A percentile compares a stretch with the other conserved stretches of the same genome.
Evolutionary conservation across 108 stramenopile species (phyloP).

Genomic region (Nitzschia sp.): DNA sequence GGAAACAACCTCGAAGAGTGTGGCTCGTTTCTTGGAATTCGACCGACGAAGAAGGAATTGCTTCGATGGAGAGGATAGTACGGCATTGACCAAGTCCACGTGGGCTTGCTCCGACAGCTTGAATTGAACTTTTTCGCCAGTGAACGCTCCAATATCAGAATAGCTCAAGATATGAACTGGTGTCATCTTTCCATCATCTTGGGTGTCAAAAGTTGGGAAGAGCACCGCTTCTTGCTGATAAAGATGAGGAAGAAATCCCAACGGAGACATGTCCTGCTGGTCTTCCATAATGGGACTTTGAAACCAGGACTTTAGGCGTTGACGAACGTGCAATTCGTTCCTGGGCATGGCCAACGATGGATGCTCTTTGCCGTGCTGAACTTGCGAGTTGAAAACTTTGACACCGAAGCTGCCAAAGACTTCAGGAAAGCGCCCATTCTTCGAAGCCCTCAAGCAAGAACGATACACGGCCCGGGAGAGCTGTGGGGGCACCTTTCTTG

Average conservation of each 20-base stretch:
- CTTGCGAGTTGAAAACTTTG: neutral
- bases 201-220: neutral
- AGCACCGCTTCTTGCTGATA: neutral
- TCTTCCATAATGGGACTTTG: neutral
- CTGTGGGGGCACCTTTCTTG: slow-evolving; percentile 1
- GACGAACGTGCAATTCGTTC: slow-evolving; percentile 3
- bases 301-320: slow-evolving; percentile 9
- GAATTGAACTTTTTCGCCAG: slow-evolving; percentile 13
- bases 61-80: neutral
- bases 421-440: slow-evolving; percentile 18
- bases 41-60: neutral
- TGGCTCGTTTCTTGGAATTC: neutral
- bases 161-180: slow-evolving; percentile 17
- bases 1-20: neutral
- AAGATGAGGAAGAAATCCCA: neutral
- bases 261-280: neutral
- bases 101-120: slow-evolving; percentile 13
- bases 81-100: neutral
- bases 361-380: neutral
- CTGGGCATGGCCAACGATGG: slow-evolving; percentile 10
- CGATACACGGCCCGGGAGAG: slow-evolving; percentile 18
- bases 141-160: neutral
- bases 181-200: neutral
- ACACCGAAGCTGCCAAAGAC: slow-evolving; percentile 17
- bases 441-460: slow-evolving; percentile 12